These are phyloP conservation scores for Mycena citricolor DNA, from an alignment of 1,284 basidiomycete species.

Conservation along the genomic window DNA sequence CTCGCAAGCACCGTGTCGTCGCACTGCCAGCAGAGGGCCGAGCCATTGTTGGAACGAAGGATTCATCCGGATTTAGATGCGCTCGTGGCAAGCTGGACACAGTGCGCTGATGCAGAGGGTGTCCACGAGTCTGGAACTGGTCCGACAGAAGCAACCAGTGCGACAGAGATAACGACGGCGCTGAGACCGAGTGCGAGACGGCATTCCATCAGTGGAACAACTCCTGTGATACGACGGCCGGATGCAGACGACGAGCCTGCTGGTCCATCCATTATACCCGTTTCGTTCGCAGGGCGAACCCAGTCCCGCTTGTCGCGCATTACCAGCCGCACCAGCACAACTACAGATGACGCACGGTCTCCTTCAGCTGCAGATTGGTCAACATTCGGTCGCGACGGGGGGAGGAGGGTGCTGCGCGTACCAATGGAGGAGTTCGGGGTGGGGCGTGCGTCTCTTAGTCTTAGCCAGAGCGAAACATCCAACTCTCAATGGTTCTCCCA, in stretches of 20 bases:
- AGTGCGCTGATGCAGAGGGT: neutral
- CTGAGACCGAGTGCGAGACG: slow-evolving; percentile 16
- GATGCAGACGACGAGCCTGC: slow-evolving; percentile 2
- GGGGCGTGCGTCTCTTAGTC: slow-evolving; percentile 13
- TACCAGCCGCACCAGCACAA: slow-evolving; percentile 6
- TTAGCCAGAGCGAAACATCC: slow-evolving; percentile 14
- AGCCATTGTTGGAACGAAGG: slow-evolving; percentile 10
- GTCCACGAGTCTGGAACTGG: neutral
- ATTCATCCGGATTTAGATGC: slow-evolving; percentile 20
- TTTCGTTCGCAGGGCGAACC: slow-evolving; percentile 8
- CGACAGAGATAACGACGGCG: slow-evolving; percentile 8
- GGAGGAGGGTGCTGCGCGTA: neutral
- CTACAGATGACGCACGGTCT: slow-evolving; percentile 1
- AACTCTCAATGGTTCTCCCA: slow-evolving; percentile 6
- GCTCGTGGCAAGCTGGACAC: slow-evolving; percentile 14
- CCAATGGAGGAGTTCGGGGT: slow-evolving; percentile 8
- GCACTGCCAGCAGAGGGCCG: neutral
- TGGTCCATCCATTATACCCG: slow-evolving; percentile 8
- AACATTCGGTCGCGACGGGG: slow-evolving; percentile 16
- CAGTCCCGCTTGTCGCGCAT: slow-evolving; percentile 9
- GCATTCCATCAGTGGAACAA: slow-evolving; percentile 13
- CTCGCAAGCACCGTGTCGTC: neutral
- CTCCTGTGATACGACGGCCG: slow-evolving; percentile 1
- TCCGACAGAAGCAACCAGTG: neutral
- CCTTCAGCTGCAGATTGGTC: slow-evolving; percentile 14